Conservation (phyloP, 225 moss, liverwort and hornwort genomes). For the Neckera pumila region DNA sequence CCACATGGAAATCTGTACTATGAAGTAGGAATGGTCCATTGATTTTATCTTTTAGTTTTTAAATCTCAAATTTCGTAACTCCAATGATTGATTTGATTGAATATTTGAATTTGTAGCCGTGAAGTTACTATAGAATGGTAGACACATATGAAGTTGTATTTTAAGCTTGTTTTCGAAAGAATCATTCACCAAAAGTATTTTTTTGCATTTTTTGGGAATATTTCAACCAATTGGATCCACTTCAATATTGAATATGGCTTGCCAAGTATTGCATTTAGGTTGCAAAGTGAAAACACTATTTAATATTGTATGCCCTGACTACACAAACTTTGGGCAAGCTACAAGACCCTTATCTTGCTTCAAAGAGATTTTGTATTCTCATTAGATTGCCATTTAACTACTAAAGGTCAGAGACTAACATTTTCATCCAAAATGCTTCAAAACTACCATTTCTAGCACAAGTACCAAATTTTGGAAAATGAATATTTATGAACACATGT, state of each 20-base stretch:
- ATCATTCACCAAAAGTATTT: not conserved
- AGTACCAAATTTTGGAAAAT: too few species aligned
- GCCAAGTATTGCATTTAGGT: fast-evolving
- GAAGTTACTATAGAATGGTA: fast-evolving
- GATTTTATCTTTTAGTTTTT: not conserved
- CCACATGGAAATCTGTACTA: fast-evolving
- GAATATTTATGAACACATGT: too few species aligned
- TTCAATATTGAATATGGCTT: not conserved
- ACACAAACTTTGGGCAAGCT: not conserved
- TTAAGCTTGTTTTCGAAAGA: not conserved
- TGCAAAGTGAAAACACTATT: not conserved
- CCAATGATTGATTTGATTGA: not conserved
- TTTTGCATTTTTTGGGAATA: not conserved
- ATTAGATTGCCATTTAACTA: fast-evolving
- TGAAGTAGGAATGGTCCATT: not conserved
- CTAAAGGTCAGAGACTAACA: too few species aligned
- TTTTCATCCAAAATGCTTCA: too few species aligned
- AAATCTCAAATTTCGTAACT: not conserved
- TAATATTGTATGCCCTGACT: fast-evolving
- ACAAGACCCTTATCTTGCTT: not conserved
- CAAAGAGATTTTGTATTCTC: not conserved
- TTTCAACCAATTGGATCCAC: not conserved
- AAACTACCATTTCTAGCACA: too few species aligned
- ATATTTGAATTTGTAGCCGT: not conserved
- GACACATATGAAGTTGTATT: not conserved